Evolutionary conservation across 805 yeast species (phyloP).

Genomic region (Monosporozyma aquatica): DNA sequence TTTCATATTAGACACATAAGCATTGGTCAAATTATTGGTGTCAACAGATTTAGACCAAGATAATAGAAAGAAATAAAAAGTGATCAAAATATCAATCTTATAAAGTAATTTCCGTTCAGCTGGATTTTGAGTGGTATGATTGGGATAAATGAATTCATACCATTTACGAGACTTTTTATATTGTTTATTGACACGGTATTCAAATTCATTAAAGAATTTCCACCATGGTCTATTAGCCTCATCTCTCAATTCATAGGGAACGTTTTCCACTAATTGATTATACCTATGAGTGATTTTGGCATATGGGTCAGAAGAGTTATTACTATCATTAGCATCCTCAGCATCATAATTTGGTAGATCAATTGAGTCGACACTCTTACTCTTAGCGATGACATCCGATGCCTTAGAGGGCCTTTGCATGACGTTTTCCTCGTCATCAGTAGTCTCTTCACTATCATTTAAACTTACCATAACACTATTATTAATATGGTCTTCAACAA

Average conservation of each 20-base stretch:
- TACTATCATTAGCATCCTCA: not conserved
- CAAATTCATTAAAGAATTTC: conserved; percentile 43
- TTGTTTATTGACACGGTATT: conserved; percentile 35
- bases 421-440: not conserved
- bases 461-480: not conserved
- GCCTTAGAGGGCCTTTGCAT: not conserved
- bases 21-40: conserved; percentile 50
- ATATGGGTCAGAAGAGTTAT: not conserved
- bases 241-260: conserved; percentile 34
- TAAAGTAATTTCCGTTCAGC: conserved; percentile 38
- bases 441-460: not conserved
- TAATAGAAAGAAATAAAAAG: conserved; percentile 48
- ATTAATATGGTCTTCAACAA: not conserved
- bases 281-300: not conserved
- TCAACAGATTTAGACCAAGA: conserved; percentile 67
- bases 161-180: conserved; percentile 27
- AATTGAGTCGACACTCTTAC: not conserved
- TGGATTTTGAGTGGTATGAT: conserved; percentile 32
- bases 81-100: conserved; percentile 48
- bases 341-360: not conserved
- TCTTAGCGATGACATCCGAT: not conserved
- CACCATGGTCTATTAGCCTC: conserved; percentile 37
- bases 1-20: conserved; percentile 58
- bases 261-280: conserved; percentile 20
- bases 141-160: conserved; percentile 30